A percentile compares a stretch with the other conserved stretches of the same genome.
Conservation (phyloP, 108 stramenopile species). For the Phaeodactylum tricornutum region DNA sequence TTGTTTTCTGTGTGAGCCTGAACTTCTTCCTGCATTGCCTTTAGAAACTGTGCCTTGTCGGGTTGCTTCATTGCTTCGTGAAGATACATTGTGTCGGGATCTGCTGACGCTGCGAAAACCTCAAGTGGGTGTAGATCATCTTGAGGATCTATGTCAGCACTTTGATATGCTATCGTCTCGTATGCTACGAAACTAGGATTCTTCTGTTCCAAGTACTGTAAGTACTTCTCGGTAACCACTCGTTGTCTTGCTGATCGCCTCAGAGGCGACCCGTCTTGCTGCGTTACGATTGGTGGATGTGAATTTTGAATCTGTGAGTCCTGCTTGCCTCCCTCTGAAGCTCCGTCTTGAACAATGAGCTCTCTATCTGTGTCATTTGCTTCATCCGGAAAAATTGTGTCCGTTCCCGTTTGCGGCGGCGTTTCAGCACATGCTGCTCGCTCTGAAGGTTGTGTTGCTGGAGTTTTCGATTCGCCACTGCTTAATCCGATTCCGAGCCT, state of each 20-base stretch:
- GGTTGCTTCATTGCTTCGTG: conserved; percentile 14
- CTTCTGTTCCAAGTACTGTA: background rate
- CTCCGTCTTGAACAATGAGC: background rate
- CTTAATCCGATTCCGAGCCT: too few species aligned
- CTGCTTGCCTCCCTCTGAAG: conserved; percentile 4
- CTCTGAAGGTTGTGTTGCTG: too few species aligned
- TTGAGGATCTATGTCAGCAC: too few species aligned
- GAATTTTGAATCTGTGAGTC: background rate
- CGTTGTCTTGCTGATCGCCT: background rate
- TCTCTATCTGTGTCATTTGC: too few species aligned
- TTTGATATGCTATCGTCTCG: background rate
- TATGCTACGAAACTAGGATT: background rate
- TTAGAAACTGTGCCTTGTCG: conserved; percentile 12
- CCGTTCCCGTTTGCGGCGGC: background rate
- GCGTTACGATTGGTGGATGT: background rate
- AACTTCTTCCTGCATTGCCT: conserved; percentile 15
- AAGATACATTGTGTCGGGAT: conserved; percentile 12
- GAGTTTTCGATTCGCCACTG: too few species aligned
- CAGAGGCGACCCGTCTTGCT: background rate
- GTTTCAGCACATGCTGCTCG: background rate
- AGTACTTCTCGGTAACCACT: background rate
- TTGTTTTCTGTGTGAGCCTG: background rate
- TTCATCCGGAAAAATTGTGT: background rate
- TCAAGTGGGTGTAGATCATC: background rate
- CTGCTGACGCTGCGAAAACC: background rate